These are phyloP conservation scores for Yamagishiella unicocca DNA, from an alignment of 139 green algal genomes.

Conservation along the genomic window DNA sequence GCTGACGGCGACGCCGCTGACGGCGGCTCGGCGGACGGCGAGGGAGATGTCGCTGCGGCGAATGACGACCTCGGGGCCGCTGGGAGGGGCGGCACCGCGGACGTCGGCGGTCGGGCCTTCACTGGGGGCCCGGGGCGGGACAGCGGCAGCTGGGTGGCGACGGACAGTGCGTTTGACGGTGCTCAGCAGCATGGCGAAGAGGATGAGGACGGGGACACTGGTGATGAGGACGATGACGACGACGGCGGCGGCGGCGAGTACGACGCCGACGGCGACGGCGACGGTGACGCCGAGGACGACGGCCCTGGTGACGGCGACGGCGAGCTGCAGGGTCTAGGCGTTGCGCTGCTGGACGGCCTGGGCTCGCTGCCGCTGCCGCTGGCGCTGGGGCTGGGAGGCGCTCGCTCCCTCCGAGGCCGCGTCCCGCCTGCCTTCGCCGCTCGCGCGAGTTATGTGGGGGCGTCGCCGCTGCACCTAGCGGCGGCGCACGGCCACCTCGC, in stretches of 20 bases:
- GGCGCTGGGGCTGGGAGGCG: background rate
- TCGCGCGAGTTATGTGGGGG: background rate
- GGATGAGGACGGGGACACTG: background rate
- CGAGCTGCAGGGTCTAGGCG: background rate
- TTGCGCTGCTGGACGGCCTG: conserved; percentile 1
- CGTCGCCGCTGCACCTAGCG: conserved; percentile 36
- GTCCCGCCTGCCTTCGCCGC: background rate
- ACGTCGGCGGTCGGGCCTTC: too few relatives aligned
- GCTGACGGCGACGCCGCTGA: conserved; percentile 22
- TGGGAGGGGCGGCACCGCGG: too few relatives aligned
- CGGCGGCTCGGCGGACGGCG: background rate
- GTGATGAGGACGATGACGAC: background rate
- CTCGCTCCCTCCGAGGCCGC: background rate
- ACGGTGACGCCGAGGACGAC: background rate
- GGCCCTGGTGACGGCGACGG: background rate
- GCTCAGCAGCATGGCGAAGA: background rate
- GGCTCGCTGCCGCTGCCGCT: conserved; percentile 2
- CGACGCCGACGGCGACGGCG: background rate
- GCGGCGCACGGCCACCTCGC: conserved; percentile 11
- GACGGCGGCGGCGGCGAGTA: background rate
- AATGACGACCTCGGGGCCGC: too few relatives aligned
- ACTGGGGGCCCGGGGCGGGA: too few relatives aligned
- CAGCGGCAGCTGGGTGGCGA: background rate
- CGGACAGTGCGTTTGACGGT: background rate
- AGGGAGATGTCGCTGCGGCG: background rate